A percentile compares a stretch with the other conserved stretches of the same genome.
phyloP scores from a whole-genome alignment of 495 filamentous ascomycete genomes.

The Lophiotrema nucula region DNA sequence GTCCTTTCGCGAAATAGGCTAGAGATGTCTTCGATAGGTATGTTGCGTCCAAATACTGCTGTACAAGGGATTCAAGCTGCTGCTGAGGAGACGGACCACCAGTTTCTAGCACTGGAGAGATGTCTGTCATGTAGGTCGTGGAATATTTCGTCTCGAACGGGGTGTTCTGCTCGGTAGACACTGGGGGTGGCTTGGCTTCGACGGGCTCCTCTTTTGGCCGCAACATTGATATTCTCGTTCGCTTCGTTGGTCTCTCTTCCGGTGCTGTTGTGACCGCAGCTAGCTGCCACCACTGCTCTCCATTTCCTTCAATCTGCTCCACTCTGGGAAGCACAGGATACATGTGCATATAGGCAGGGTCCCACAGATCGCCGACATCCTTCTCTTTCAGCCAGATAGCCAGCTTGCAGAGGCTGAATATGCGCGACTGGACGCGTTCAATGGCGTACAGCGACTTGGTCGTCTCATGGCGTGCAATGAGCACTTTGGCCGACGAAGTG shows the following conservation, averaged over 20 bases:
- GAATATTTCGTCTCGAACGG: neutral
- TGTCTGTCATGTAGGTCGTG: neutral
- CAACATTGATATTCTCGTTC: slow-evolving; percentile 27
- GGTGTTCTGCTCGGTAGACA: neutral
- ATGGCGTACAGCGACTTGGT: slow-evolving; percentile 65
- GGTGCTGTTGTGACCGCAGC: slow-evolving; percentile 11
- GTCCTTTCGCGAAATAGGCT: slow-evolving; percentile 96
- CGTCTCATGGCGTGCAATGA: slow-evolving; percentile 63
- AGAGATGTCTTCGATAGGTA: slow-evolving; percentile 91
- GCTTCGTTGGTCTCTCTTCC: slow-evolving; percentile 14
- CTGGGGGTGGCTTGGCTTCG: neutral
- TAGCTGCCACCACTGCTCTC: slow-evolving; percentile 28
- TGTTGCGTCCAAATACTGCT: slow-evolving; percentile 82
- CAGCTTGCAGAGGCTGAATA: slow-evolving; percentile 72
- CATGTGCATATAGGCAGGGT: slow-evolving; percentile 8
- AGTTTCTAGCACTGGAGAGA: neutral
- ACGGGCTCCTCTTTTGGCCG: slow-evolving; percentile 1
- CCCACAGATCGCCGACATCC: slow-evolving; percentile 34
- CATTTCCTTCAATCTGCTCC: neutral
- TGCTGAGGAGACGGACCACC: slow-evolving; percentile 53
- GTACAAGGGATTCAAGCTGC: slow-evolving; percentile 65
- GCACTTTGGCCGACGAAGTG: slow-evolving; percentile 42
- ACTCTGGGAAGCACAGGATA: slow-evolving; percentile 1
- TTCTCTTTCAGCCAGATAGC: slow-evolving; percentile 61
- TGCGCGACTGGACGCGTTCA: slow-evolving; percentile 63